A percentile compares a stretch with the other conserved stretches of the same genome.
phyloP scores from a whole-genome alignment of 768 basidiomycete genomes.

The Hypsizygus marmoreus region DNA sequence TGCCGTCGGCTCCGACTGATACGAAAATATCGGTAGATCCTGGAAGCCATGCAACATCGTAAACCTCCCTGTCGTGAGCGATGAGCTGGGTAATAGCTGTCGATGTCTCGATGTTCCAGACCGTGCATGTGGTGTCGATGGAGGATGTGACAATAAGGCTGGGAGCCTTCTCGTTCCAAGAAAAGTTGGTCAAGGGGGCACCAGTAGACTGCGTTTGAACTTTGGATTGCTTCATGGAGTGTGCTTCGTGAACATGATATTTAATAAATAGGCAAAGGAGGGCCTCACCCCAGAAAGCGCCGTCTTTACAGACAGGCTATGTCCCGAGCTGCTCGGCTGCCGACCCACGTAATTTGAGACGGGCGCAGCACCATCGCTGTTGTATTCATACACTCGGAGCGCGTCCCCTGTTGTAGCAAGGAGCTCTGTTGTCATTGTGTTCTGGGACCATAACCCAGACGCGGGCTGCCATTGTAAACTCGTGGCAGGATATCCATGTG shows the following conservation, averaged over 20 bases:
- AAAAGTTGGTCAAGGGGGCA: conserved; percentile 94
- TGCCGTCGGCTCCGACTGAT: conserved; percentile 97
- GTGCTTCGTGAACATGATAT: conserved; percentile 6
- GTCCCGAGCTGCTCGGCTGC: conserved; percentile 54
- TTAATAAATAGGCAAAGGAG: conserved; percentile 10
- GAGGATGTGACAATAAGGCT: conserved; percentile 94
- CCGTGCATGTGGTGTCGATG: conserved; percentile 97
- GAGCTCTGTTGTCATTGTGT: conserved; percentile 69
- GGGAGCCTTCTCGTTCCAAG: conserved; percentile 94
- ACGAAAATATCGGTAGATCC: conserved; percentile 96
- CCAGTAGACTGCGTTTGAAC: conserved; percentile 80
- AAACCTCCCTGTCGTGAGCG: conserved; percentile 94
- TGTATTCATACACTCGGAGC: conserved; percentile 88
- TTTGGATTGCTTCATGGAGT: conserved; percentile 72
- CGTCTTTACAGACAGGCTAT: conserved; percentile 72
- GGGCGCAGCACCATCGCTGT: conserved; percentile 59
- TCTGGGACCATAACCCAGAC: conserved; percentile 67
- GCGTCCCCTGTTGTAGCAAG: conserved; percentile 95
- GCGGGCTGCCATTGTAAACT: conserved; percentile 93
- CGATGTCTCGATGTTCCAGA: conserved; percentile 96
- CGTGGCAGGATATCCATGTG: conserved; percentile 92
- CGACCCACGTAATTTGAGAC: conserved; percentile 73
- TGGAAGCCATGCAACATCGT: conserved; percentile 98
- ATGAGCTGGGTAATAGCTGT: conserved; percentile 96
- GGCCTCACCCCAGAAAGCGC: conserved; percentile 77